Percentiles rank a stretch among this genome's conserved stretches.
These are phyloP conservation scores for Dorcoceras hygrometricum DNA, from an alignment of 257 asterid genomes.

Conservation along the genomic window DNA sequence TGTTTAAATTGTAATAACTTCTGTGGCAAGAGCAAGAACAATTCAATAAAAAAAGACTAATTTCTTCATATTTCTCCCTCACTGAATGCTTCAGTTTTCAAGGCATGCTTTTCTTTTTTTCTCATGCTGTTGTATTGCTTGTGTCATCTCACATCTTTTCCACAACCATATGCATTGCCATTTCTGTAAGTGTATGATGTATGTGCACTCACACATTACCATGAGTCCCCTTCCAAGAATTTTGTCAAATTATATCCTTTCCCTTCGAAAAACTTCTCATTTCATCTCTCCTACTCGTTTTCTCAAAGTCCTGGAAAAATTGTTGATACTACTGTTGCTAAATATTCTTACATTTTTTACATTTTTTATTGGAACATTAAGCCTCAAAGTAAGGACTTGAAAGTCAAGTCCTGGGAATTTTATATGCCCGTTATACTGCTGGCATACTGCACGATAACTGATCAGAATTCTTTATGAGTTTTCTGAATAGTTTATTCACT, in stretches of 20 bases:
- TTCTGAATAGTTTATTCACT: conserved; percentile 4
- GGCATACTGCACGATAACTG: background rate
- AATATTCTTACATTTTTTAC: background rate
- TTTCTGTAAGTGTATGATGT: background rate
- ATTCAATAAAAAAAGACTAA: background rate
- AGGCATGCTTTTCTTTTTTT: background rate
- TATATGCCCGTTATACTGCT: too few relatives aligned
- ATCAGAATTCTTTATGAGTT: background rate
- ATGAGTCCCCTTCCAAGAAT: background rate
- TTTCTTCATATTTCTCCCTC: background rate
- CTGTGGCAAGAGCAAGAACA: background rate
- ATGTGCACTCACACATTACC: background rate
- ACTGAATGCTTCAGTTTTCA: background rate
- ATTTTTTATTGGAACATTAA: conserved; percentile 6
- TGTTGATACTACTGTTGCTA: background rate
- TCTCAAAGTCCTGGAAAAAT: conserved; percentile 1
- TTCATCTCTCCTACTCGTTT: background rate
- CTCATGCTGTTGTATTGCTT: background rate
- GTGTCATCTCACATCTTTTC: too few relatives aligned
- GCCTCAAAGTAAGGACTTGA: background rate
- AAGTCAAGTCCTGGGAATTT: too few relatives aligned
- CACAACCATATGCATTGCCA: background rate
- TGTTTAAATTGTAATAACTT: background rate
- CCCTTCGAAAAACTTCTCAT: background rate
- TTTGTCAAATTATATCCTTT: background rate